Conservation (phyloP, 2,329 filamentous ascomycete genomes). For the Aspergillus amoenus region DNA sequence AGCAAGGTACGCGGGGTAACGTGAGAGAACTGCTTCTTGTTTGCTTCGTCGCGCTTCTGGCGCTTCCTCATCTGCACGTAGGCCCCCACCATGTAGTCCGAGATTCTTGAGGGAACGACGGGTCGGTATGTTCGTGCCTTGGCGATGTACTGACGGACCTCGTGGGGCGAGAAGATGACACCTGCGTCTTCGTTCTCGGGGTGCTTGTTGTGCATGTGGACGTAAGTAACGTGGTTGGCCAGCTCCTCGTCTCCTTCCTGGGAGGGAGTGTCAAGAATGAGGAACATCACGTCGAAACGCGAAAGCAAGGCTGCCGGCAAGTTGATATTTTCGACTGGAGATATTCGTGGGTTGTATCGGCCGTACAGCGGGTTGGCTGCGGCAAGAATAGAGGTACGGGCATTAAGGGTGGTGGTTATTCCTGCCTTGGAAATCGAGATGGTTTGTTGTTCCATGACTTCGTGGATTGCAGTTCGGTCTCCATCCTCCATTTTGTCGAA, state of each 20-base stretch:
- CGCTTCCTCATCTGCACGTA: slow-evolving; percentile 93
- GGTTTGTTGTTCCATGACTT: slow-evolving; percentile 87
- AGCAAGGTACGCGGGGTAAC: slow-evolving; percentile 92
- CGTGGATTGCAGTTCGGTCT: slow-evolving; percentile 77
- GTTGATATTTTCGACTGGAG: slow-evolving; percentile 98
- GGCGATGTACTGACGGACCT: slow-evolving; percentile 94
- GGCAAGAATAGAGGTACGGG: slow-evolving; percentile 90
- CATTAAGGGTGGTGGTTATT: slow-evolving; percentile 95
- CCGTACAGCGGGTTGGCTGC: slow-evolving; percentile 97
- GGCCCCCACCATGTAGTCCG: slow-evolving; percentile 95
- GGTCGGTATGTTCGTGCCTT: slow-evolving; percentile 88
- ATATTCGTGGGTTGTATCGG: slow-evolving; percentile 95
- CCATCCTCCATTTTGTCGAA: slow-evolving; percentile 84
- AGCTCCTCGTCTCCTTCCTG: slow-evolving; percentile 90
- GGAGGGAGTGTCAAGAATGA: slow-evolving; percentile 90
- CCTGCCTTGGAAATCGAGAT: slow-evolving; percentile 86
- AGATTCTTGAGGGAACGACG: slow-evolving; percentile 77
- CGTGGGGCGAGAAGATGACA: slow-evolving; percentile 85
- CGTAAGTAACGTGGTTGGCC: slow-evolving; percentile 90
- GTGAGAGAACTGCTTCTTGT: slow-evolving; percentile 89
- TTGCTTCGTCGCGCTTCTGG: slow-evolving; percentile 86
- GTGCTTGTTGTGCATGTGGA: slow-evolving; percentile 95
- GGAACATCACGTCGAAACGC: slow-evolving; percentile 94
- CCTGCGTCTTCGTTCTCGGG: slow-evolving; percentile 69
- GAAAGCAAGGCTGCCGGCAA: slow-evolving; percentile 94